Evolutionary conservation across 306 rosid genomes (phyloP), one percentile per base, ranked within the genome.

Genomic region (Cucumis hystrix): DNA sequence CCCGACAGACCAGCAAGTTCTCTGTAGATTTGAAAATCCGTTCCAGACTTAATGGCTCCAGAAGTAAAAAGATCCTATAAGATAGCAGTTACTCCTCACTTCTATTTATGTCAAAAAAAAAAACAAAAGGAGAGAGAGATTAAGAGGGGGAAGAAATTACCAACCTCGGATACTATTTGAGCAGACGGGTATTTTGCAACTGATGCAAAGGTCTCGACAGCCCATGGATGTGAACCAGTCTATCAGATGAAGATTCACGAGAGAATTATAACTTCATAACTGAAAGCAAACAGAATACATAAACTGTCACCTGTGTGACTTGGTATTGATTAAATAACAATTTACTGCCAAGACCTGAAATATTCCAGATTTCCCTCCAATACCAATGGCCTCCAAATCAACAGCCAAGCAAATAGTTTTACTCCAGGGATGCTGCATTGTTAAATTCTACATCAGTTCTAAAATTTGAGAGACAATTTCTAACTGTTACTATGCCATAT

Each of bases 141-240:
- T 15, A 3, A 56, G 33, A 43, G 56, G 23, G 35, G 77, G 57
- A n/a, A 77, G 23, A 77, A 47, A 47, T 72, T 25, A 70, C 88
- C 80, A 79, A 94, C 97, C 97, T 95, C 96, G 55, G 89, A 87
- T 47, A 88, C 84, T 71, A 76, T 83, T 83, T 90, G 95, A 84
- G 90, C 97, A 79, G 93, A 84, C 23, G 97, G 98, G 72, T 92
- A 92, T 83, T 95, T 95, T 52, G 98, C 97, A 69, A 69, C 95
- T 56, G 63, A 73, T 17, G 98, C 98, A 80, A 82, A 95, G 77
- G 79, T 90, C 82, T 95, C 98, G 71, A 92, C 84, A 81, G 97
- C 93, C 96, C 96, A 91, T 35, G 98, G 93, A 88, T 88, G 83
- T 72, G 98, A 92, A 84, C 98, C 98, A 79, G 97, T 92, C 97